Evolutionary conservation across 148 eudicot genomes (phyloP), one percentile per base, ranked within the genome.

Genomic region (Rhododendron mucronatum): DNA sequence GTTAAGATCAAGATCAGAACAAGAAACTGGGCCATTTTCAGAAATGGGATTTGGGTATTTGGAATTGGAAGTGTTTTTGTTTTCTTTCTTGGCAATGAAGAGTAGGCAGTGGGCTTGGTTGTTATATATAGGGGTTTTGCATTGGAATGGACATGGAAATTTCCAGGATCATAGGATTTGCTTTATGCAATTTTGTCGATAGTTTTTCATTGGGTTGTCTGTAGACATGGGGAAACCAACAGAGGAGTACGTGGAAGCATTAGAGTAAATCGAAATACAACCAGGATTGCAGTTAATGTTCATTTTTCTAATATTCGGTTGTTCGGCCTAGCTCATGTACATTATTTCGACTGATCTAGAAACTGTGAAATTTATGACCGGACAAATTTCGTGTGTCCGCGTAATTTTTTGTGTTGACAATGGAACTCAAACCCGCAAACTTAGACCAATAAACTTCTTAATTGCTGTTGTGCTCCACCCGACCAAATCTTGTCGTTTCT

Each of bases 181-280:
- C 14, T 78, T 85, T 75, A 69, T 85, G 0, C 6, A 0, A 6
- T 4, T 12, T 86, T 15, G 2, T n/a, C n/a, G 78, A 33, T 85
- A 15, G 1, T 13, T 69, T 67, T 82, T 41, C 13, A 71, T 15
- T 73, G 55, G 45, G 63, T 35, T 86, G 92, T 90, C 90, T 86
- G 87, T 73, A 48, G 53, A 78, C 55, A 30, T 45, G 90, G 87
- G 75, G 75, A 67, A 88, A 85, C 80, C 90, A 76, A 88, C 53
- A 65, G 33, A n/a, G 28, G 63, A 84, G 74, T 92, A 91, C 90
- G 92, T 91, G 92, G 39, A 87, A 33, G 26, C 33, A 78, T 78
- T 83, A 82, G 18, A 88, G 78, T 84, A 86, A 53, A 41, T 78
- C 7, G 69, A 35, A 73, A 83, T 63, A 75, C 86, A 85, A 74